Evolutionary conservation across 306 rosid species (phyloP).

Genomic region (Trifolium fragiferum): DNA sequence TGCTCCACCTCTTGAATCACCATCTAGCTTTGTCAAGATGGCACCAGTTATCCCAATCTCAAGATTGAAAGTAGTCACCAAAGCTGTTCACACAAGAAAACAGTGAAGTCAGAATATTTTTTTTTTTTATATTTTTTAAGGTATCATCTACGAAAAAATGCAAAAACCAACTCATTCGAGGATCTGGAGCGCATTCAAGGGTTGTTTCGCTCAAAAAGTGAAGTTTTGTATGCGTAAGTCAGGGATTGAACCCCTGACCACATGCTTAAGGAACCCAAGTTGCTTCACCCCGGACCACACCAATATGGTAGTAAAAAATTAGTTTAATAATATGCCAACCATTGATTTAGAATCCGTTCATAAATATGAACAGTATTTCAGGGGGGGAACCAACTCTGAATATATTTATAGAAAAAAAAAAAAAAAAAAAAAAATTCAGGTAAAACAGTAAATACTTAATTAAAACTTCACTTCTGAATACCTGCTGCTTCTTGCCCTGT

Average conservation of each 20-base stretch:
- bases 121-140: not conserved
- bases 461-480: constrained; percentile 43
- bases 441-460: constrained; percentile 30
- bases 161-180: not conserved
- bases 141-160: not conserved
- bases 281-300: not conserved
- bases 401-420: constrained; percentile 10
- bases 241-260: not conserved
- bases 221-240: not conserved
- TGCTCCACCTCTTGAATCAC: constrained; percentile 99
- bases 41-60: constrained; percentile 99
- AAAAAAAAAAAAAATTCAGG: too few relatives aligned
- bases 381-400: too few relatives aligned
- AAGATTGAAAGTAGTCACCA: constrained; percentile 90
- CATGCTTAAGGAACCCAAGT: constrained; percentile 7
- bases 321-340: constrained; percentile 22
- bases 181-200: not conserved
- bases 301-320: not conserved
- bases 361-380: constrained; percentile 20
- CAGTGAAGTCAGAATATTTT: constrained; percentile 35
- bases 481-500: constrained; percentile 99
- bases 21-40: constrained; percentile 97
- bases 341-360: constrained; percentile 24
- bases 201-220: not conserved
- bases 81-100: constrained; percentile 58